Evolutionary conservation across 2,329 filamentous ascomycete species (phyloP).

Genomic region (Bisporella sp.): DNA sequence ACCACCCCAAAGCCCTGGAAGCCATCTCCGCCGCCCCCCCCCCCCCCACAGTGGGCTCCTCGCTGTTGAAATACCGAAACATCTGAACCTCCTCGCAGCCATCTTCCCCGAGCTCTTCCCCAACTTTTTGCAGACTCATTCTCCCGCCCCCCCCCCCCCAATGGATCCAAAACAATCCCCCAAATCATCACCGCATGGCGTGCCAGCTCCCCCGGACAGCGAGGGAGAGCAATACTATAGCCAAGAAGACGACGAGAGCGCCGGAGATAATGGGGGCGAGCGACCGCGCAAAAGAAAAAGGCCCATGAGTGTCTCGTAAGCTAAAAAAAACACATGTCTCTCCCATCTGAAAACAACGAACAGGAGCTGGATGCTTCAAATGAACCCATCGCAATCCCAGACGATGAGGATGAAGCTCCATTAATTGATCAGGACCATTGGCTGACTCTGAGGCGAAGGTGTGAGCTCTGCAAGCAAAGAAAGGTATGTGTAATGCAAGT

Average conservation of each 20-base stretch:
- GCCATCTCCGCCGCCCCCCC: too few relatives aligned
- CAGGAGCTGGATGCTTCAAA: not conserved
- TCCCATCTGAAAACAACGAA: not conserved
- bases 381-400: not conserved
- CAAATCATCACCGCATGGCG: constrained; percentile 16
- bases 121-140: constrained; percentile 4
- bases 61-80: constrained; percentile 13
- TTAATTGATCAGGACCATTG: constrained; percentile 16
- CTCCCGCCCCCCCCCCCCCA: constrained; percentile 2
- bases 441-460: constrained; percentile 39
- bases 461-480: constrained; percentile 74
- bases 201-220: constrained; percentile 23
- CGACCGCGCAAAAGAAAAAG: constrained; percentile 39
- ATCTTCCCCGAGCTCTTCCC: constrained; percentile 20
- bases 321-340: constrained; percentile 18
- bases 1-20: too few relatives aligned
- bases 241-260: constrained; percentile 25
- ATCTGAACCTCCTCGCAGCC: constrained; percentile 11
- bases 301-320: constrained; percentile 43
- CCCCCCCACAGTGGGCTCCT: too few relatives aligned
- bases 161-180: constrained; percentile 27
- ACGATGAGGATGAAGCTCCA: constrained; percentile 10
- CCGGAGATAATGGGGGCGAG: constrained; percentile 24
- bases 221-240: constrained; percentile 23
- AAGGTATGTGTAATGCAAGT: constrained; percentile 49